Evolutionary conservation across 1,284 basidiomycete genomes (phyloP), one percentile per base, ranked within the genome.

Genomic region (Fomitopsis schrenkii): DNA sequence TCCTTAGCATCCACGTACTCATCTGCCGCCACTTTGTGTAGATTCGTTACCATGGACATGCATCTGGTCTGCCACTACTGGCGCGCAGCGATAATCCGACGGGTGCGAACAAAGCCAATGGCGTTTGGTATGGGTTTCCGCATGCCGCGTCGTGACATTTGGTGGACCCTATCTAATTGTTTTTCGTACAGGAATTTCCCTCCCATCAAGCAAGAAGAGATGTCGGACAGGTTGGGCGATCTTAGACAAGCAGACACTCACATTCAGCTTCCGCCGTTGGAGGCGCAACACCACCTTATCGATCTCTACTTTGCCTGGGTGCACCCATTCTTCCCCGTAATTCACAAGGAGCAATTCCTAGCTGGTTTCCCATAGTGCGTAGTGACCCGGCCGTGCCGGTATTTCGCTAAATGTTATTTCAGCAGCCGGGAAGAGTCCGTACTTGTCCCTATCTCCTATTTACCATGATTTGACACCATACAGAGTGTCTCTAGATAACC

Each of bases 261-360:
- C 36, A 77, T 83, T 30, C 72, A 75, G 19, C 73, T 93, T 56
- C 90, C 89, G 59, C 73, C 86, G 48, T 63, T 79, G 53, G 77
- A 82, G 42, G 71, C 83, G 55, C 91, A 93, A 73, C 83, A 88
- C 58, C 82, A 81, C 55, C 77, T 95, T 8, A 74, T 95, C 56
- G 81, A 84, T 35, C 76, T 93, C 6, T 95, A 92, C 72, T 94
- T 94, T 74, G 84, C 83, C 7, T 90, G 92, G 69, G 86, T 91
- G 28, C 93, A 95, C 67, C 91, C 92, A 40, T 79, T 87, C 55
- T 87, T 90, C 66, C 92, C 91, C 14, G 80, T 93, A 41, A 75
- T 94, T 17, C 86, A 93, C 74, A 91, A 89, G 71, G 76, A 76
- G 22, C 81, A 84, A 26, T 94, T 95, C 73, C 90, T 57, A 10